Conservation (phyloP, 768 basidiomycete genomes). For the Heimioporus sp. region DNA sequence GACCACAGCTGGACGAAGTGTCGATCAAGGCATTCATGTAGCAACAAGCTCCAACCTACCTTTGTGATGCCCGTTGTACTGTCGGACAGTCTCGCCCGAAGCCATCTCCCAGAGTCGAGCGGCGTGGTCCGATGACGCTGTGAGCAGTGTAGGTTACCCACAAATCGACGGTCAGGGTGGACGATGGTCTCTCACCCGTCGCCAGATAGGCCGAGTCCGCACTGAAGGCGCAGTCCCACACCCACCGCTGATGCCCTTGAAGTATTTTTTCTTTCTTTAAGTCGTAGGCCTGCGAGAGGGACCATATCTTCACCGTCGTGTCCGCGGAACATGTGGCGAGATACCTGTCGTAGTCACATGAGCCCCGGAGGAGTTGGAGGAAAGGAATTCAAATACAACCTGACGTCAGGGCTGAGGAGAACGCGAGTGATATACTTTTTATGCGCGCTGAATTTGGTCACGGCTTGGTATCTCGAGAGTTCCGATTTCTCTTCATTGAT, state of each 20-base stretch:
- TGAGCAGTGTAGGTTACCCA: slow-evolving; percentile 6
- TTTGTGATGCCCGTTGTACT: slow-evolving; percentile 78
- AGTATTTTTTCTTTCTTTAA: slow-evolving; percentile 87
- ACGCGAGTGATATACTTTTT: slow-evolving; percentile 12
- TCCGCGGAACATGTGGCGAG: slow-evolving; percentile 89
- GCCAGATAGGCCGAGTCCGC: slow-evolving; percentile 98
- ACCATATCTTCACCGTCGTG: slow-evolving; percentile 97
- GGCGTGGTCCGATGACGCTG: slow-evolving; percentile 97
- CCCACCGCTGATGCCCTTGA: slow-evolving; percentile 96
- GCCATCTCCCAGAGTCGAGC: slow-evolving; percentile 95
- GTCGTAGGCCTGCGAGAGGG: slow-evolving; percentile 82
- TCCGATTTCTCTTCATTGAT: slow-evolving; percentile 77
- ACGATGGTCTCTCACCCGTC: slow-evolving; percentile 59
- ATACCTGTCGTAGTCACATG: slow-evolving; percentile 51
- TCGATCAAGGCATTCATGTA: background rate
- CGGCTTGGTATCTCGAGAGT: slow-evolving; percentile 78
- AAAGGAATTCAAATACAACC: slow-evolving; percentile 43
- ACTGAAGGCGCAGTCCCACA: slow-evolving; percentile 99
- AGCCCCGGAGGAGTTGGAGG: slow-evolving; percentile 9
- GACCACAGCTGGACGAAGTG: slow-evolving; percentile 44
- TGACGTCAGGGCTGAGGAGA: slow-evolving; percentile 64
- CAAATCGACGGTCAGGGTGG: slow-evolving; percentile 7
- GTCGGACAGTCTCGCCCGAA: slow-evolving; percentile 55
- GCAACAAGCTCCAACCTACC: slow-evolving; percentile 43
- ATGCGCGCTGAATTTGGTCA: slow-evolving; percentile 94